Evolutionary conservation across 1,284 basidiomycete species (phyloP).

Genomic region (Pascua sp.): DNA sequence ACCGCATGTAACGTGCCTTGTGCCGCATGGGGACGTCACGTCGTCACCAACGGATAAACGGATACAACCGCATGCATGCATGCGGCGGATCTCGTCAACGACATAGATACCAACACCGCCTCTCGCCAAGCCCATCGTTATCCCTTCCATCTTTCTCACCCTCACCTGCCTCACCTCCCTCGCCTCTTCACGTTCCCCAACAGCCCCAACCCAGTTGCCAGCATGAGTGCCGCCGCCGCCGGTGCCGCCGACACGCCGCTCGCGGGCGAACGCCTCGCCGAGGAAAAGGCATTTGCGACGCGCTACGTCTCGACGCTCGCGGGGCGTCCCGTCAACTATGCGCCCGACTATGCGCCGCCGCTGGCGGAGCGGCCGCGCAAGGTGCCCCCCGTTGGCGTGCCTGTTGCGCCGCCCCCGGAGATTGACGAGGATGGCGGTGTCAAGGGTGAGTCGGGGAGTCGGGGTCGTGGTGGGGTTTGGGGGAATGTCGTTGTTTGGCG

Average conservation of each 20-base stretch:
- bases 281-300: slow-evolving; percentile 68
- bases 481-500: too few species aligned
- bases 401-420: slow-evolving; percentile 36
- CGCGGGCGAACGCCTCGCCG: slow-evolving; percentile 55
- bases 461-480: too few species aligned
- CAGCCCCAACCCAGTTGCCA: neutral
- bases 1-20: too few species aligned
- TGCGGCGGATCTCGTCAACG: too few species aligned
- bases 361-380: slow-evolving; percentile 66
- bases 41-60: too few species aligned
- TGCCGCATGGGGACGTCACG: too few species aligned
- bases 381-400: slow-evolving; percentile 64
- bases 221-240: neutral
- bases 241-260: slow-evolving; percentile 32
- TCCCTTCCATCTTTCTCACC: too few species aligned
- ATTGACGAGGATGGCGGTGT: slow-evolving; percentile 28
- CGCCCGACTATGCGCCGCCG: slow-evolving; percentile 72
- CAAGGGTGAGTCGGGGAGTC: slow-evolving; percentile 22
- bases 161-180: too few species aligned
- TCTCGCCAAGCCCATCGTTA: too few species aligned
- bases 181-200: too few species aligned
- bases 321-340: slow-evolving; percentile 65
- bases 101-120: too few species aligned
- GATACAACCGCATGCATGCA: too few species aligned
- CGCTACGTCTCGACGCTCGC: slow-evolving; percentile 66